Evolutionary conservation across 805 yeast genomes (phyloP), one percentile per base, ranked within the genome.

Genomic region (Suhomyces kilbournensis): DNA sequence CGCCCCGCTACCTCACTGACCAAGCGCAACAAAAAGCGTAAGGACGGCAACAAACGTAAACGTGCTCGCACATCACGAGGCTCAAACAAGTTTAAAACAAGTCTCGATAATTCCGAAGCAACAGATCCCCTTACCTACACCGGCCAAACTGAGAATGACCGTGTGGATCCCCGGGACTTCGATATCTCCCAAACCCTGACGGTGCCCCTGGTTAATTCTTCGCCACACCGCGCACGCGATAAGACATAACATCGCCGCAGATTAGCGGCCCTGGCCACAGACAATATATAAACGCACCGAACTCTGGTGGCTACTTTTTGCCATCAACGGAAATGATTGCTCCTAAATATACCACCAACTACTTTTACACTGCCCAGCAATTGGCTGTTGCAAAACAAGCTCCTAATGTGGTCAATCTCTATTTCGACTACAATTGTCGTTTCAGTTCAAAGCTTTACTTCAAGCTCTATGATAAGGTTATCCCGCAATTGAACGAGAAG

Each of bases 351-450:
- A 45, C 59, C 2, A 66, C 77, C 19, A 77, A 75, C 56, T 69
- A 66, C 55, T 73, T 56, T 53, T 57, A 63, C 52, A 23, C 64
- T 8, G 54, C 61, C 26, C 56, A 57, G 20, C 53, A 63, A 19
- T 52, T 66, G 43, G 53, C 62, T 3, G 38, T 39, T 9, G 48
- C 53, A 9, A 50, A 48, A 23, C 50, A 47, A 10, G 60, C 65
- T 14, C 75, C 74, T 54, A 79, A 67, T 65, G 78, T 66, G 2
- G 77, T 89, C 52, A 89, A 87, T 59, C 57, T 88, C 32, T 88
- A 79, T 64, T 64, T 88, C 46, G 96, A 88, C 68, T 88, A 86
- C 74, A 82, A 84, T 54, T 90, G 97, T 67, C 92, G 87, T 1
- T 90, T 80, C 69, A 79, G 86, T 54, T 85, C 78, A 39, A 88